Conservation (phyloP, 1,139 yeast genomes). For the Hyphopichia wangnamkhiaoensis region DNA sequence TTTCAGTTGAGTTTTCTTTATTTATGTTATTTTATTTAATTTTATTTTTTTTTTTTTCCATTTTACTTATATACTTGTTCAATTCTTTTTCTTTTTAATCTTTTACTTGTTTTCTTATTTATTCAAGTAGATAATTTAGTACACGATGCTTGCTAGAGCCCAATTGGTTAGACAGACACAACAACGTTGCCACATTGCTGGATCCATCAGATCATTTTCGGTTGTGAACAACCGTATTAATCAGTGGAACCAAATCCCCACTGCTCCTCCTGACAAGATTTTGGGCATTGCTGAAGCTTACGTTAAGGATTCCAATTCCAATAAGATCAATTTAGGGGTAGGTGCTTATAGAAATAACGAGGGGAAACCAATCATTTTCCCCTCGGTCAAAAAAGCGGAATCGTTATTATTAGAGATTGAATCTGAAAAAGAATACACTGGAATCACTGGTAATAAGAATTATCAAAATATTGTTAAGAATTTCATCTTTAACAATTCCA, state of each 20-base stretch:
- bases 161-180: constrained; percentile 8
- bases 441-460: constrained; percentile 52
- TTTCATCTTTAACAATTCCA: constrained; percentile 52
- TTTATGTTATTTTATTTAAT: too few relatives aligned
- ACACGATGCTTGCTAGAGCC: constrained; percentile 12
- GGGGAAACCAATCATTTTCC: constrained; percentile 51
- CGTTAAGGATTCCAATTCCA: constrained; percentile 39
- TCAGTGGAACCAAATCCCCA: constrained; percentile 49
- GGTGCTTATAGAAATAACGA: constrained; percentile 52
- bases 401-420: constrained; percentile 38
- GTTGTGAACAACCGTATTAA: constrained; percentile 17
- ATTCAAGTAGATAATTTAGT: too few relatives aligned
- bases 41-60: too few relatives aligned
- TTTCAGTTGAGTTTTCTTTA: too few relatives aligned
- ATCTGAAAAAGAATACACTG: constrained; percentile 59
- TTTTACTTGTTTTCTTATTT: too few relatives aligned
- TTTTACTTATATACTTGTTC: too few relatives aligned
- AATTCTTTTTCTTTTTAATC: too few relatives aligned
- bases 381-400: constrained; percentile 51
- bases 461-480: constrained; percentile 51
- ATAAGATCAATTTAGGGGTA: constrained; percentile 51
- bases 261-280: constrained; percentile 75
- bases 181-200: constrained; percentile 7
- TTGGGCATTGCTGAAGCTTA: constrained; percentile 64
- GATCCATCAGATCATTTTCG: constrained; percentile 20